Base-by-base conservation (phyloP, 768 basidiomycete genomes). In the Mycena haematopus region DNA sequence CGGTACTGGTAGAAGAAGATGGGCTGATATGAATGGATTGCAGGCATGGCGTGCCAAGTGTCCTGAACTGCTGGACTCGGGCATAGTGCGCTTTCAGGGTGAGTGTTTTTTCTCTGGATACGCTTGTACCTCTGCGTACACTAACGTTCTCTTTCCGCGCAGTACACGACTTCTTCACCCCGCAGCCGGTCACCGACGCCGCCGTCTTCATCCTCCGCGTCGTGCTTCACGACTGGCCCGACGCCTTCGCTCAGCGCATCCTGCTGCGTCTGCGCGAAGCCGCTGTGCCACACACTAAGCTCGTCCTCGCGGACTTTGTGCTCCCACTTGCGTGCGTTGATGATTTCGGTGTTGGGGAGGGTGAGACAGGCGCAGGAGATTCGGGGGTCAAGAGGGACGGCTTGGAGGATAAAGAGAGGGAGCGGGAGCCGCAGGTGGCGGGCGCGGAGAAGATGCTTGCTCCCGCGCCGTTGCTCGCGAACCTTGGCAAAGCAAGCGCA, bases 171-270 rank as follows among this genome's bases (percentile, higher is more conserved):
- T 93, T 92, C 71, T 92, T 93, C 71, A 82, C 79, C 5, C 82
- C 85, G 0, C 91, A 93, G 69, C 82, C 82, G 2, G 70, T 78
- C 54, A 72, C 68, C 58, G 67, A 83, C 55, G 79, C 88, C 62
- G 82, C 88, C 0, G 85, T 91, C 7, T 93, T 87, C 70, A 77
- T 92, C 35, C 77, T 92, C 31, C 84, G 91, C 24, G 86, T 87
- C 21, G 83, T 92, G 40, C 77, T 90, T 35, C 91, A 93, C 67
- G 91, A 93, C 69, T 92, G 91, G 91, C 86, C 90, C 1, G 88
- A 92, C 65, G 77, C 76, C 1, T 81, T 76, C 65, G 85, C 84
- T 22, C 76, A 79, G 33, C 70, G 72, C 52, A 83, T 85, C 44
- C 76, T 84, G 6, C 68, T 81, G 19, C 73, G 75, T 0, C 73